These are phyloP conservation scores for Solanum appendiculatum DNA, from an alignment of 257 asterid genomes.

Conservation along the genomic window DNA sequence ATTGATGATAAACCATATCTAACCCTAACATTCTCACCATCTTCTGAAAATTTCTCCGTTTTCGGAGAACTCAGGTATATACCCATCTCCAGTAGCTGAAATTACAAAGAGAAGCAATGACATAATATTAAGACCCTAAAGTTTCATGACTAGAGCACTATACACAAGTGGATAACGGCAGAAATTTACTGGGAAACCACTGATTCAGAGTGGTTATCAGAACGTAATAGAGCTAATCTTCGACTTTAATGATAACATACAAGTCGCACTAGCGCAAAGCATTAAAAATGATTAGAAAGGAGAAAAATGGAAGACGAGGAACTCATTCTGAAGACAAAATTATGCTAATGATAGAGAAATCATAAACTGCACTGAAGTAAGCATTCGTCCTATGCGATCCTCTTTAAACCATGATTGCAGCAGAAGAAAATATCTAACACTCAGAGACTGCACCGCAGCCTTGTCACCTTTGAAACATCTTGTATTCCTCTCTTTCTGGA, in stretches of 20 bases:
- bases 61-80: conserved; percentile 86
- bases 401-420: background rate
- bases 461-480: background rate
- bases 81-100: conserved; percentile 64
- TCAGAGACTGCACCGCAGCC: background rate
- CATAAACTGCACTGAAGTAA: background rate
- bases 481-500: background rate
- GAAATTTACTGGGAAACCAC: background rate
- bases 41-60: conserved; percentile 81
- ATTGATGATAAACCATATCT: conserved; percentile 78
- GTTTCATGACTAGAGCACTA: background rate
- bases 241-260: background rate
- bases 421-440: background rate
- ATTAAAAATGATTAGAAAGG: background rate
- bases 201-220: background rate
- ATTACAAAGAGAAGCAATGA: conserved; percentile 7
- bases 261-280: background rate
- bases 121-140: background rate
- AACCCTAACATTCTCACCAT: conserved; percentile 61
- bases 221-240: background rate
- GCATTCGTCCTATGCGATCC: background rate
- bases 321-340: background rate
- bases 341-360: background rate
- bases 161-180: background rate
- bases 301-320: background rate